Conservation (phyloP, 768 basidiomycete genomes). For the Vishniacozyma victoriae region DNA sequence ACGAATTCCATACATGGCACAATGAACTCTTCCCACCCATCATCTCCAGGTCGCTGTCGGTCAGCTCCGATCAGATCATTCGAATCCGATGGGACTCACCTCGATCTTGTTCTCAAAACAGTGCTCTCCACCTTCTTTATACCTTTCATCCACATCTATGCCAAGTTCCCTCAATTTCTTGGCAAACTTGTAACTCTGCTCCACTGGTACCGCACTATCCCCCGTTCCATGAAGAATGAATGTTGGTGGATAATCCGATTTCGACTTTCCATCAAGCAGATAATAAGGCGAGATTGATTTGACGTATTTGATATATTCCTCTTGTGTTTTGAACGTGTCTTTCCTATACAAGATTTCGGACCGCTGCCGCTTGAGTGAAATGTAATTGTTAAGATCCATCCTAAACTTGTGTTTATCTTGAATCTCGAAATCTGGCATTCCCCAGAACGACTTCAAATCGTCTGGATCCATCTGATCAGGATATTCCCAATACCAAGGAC, state of each 20-base stretch:
- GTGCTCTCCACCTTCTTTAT: conserved; percentile 4
- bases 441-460: not conserved
- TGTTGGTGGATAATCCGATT: not conserved
- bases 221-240: conserved; percentile 5
- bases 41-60: conserved; percentile 2
- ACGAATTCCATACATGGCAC: conserved; percentile 4
- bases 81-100: conserved; percentile 1
- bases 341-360: not conserved
- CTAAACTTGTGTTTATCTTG: not conserved
- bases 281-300: not conserved
- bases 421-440: not conserved
- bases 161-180: conserved; percentile 3
- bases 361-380: not conserved
- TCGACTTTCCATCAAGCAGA: not conserved
- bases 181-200: conserved; percentile 3
- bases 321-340: not conserved
- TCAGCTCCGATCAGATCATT: not conserved
- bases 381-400: conserved; percentile 6
- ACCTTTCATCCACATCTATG: conserved; percentile 1
- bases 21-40: conserved; percentile 6
- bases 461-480: not conserved
- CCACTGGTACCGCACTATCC: not conserved
- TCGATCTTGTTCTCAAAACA: conserved; percentile 6
- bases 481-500: conserved; percentile 4
- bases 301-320: conserved; percentile 1